Evolutionary conservation across 2,329 filamentous ascomycete genomes (phyloP), one percentile per base, ranked within the genome.

Genomic region (Pseudogymnoascus sp.): DNA sequence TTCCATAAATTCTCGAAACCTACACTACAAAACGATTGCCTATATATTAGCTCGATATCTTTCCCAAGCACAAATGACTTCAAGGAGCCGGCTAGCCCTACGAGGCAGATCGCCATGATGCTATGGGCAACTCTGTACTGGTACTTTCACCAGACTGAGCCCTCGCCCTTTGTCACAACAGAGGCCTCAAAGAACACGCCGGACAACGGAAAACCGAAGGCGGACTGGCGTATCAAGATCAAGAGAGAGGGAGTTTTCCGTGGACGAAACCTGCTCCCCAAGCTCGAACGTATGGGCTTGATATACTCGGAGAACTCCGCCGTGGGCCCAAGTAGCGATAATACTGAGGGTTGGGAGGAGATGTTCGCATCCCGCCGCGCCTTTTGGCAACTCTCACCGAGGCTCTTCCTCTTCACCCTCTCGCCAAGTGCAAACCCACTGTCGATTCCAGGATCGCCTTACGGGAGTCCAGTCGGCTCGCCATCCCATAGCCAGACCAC

Each of bases 41-140:
- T 97, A 62, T 97, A 92, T 77, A 93, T 97, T 68, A 96, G 91
- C 3, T 93, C 90, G 64, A 91, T 96, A 64, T 93, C 90, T 58
- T 90, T 89, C 66, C 91, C 93, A 0, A 88, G 88, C 58, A 89
- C 80, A 72, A 84, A 76, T 70, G 91, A 96, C 57, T 95, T 88
- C 76, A 90, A 89, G 70, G 85, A 90, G 1, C 83, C 88, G 1
- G 85, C 81, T 12, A 96, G 91, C 64, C 90, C 90, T 0, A 94
- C 91, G 0, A 81, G 92, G 47, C 90, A 96, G 75, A 90, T 96
- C 63, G 93, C 93, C 66, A 91, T 97, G 90, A 96, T 97, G 88
- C 81, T 97, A 6, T 97, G 91, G 90, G 85, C 91, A 34, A 92
- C 91, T 1, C 78, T 97, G 41, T 96, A 91, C 78, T 97, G 93